These are phyloP conservation scores for Chalciporus piperatus DNA, from an alignment of 768 basidiomycete species.

Conservation along the genomic window DNA sequence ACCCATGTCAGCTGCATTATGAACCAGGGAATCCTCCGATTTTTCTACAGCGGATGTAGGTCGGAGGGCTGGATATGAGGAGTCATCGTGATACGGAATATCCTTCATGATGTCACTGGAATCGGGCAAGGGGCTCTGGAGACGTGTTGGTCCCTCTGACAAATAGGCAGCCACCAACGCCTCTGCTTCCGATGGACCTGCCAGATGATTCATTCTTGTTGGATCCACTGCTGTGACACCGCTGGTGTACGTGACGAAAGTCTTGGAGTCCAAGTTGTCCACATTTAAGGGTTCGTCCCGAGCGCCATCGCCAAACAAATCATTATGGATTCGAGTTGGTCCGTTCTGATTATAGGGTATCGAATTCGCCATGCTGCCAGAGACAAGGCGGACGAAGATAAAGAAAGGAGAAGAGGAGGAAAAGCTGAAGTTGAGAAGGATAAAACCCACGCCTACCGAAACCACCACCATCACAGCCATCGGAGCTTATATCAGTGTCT, in stretches of 20 bases:
- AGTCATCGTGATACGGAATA: slow-evolving; percentile 25
- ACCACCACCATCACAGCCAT: too few species aligned
- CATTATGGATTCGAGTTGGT: slow-evolving; percentile 13
- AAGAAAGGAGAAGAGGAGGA: neutral
- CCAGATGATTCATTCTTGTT: neutral
- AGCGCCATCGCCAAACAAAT: slow-evolving; percentile 27
- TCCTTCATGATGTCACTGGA: slow-evolving; percentile 5
- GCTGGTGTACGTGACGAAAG: slow-evolving; percentile 21
- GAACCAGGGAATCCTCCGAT: slow-evolving; percentile 41
- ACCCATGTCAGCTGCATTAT: slow-evolving; percentile 42
- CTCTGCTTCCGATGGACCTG: slow-evolving; percentile 21
- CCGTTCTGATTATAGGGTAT: slow-evolving; percentile 7
- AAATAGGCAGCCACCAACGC: slow-evolving; percentile 21
- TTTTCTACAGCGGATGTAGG: slow-evolving; percentile 18
- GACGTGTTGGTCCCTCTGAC: slow-evolving; percentile 9
- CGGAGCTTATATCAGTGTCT: too few species aligned
- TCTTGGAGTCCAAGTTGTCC: slow-evolving; percentile 15
- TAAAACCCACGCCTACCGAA: neutral
- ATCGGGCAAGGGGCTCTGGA: slow-evolving; percentile 7
- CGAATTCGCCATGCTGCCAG: slow-evolving; percentile 24
- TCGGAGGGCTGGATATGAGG: slow-evolving; percentile 8
- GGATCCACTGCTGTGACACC: slow-evolving; percentile 15
- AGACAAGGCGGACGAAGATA: slow-evolving; percentile 14
- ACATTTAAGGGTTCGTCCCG: slow-evolving; percentile 22
- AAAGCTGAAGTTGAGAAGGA: neutral